These are phyloP conservation scores for Hericium alpestre DNA, from an alignment of 768 basidiomycete species.

Conservation along the genomic window DNA sequence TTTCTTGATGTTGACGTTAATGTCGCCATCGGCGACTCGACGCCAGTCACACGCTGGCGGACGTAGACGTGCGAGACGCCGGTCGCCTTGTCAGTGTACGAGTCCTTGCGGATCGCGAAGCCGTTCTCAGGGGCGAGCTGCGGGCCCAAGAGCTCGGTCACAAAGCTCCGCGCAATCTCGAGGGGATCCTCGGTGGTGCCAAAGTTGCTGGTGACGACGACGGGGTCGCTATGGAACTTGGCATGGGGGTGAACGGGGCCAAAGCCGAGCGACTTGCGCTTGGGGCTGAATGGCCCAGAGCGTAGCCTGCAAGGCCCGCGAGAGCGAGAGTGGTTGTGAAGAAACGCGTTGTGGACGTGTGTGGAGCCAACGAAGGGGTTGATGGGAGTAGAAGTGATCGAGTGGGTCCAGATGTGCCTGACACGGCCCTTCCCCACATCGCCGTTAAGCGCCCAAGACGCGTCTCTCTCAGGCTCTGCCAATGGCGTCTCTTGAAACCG, in stretches of 20 bases:
- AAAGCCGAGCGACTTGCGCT: constrained; percentile 83
- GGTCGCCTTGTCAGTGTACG: constrained; percentile 77
- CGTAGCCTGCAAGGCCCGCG: constrained; percentile 12
- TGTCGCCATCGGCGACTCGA: constrained; percentile 87
- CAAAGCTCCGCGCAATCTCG: constrained; percentile 54
- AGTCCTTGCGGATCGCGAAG: constrained; percentile 66
- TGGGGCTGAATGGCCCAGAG: constrained; percentile 11
- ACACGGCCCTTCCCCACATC: neutral
- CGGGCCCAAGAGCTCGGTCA: constrained; percentile 36
- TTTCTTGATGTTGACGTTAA: constrained; percentile 89
- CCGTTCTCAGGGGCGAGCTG: constrained; percentile 26
- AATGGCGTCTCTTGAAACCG: too few species aligned
- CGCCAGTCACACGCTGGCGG: constrained; percentile 71
- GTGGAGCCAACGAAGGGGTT: constrained; percentile 4
- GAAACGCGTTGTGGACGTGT: constrained; percentile 9
- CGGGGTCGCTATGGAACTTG: constrained; percentile 43
- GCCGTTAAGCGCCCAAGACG: too few species aligned
- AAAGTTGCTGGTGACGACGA: constrained; percentile 20
- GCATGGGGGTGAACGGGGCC: constrained; percentile 74
- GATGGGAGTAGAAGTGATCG: neutral
- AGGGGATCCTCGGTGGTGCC: constrained; percentile 32
- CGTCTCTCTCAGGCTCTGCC: too few species aligned
- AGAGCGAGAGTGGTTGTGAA: constrained; percentile 8
- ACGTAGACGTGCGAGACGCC: constrained; percentile 87
- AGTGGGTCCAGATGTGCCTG: neutral